A percentile compares a stretch with the other conserved stretches of the same genome.
These are phyloP conservation scores for Triangularia setosa DNA, from an alignment of 2,329 filamentous ascomycete species.

Conservation along the genomic window DNA sequence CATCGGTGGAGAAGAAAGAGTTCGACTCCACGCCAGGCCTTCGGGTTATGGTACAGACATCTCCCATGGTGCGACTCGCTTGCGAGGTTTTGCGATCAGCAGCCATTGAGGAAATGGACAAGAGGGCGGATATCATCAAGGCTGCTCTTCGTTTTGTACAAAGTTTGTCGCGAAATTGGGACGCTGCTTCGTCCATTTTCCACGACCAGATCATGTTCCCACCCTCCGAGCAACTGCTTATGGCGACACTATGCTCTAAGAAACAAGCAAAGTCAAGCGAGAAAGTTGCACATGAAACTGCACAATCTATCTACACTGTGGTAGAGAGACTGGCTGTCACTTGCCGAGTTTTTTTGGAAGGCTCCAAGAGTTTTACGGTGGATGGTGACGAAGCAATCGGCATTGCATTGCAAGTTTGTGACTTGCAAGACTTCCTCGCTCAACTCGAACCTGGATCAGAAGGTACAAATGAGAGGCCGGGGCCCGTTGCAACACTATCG, in stretches of 20 bases:
- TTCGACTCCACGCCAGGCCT: conserved; percentile 9
- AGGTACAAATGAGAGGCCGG: not conserved
- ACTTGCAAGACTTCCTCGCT: not conserved
- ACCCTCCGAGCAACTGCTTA: conserved; percentile 33
- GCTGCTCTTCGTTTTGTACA: conserved; percentile 38
- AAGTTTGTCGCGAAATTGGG: conserved; percentile 31
- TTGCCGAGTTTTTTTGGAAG: not conserved
- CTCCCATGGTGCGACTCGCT: conserved; percentile 26
- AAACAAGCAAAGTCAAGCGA: not conserved
- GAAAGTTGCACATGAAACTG: conserved; percentile 22
- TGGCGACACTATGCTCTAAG: conserved; percentile 26
- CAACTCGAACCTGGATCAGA: not conserved
- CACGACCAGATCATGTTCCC: conserved; percentile 32
- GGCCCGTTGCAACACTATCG: conserved; percentile 22
- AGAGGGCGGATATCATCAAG: conserved; percentile 32
- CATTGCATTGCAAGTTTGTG: not conserved
- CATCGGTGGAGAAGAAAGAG: not conserved
- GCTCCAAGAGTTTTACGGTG: not conserved
- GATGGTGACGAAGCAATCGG: not conserved
- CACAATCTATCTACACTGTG: conserved; percentile 27
- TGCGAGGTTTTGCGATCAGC: conserved; percentile 27
- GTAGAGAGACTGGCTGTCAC: conserved; percentile 27
- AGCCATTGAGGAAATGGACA: conserved; percentile 28
- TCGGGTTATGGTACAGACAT: conserved; percentile 22
- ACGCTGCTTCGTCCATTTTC: conserved; percentile 32